A percentile compares a stretch with the other conserved stretches of the same genome.
phyloP scores from a whole-genome alignment of 176 grass and related monocot genomes.

The Hordeum marinum region DNA sequence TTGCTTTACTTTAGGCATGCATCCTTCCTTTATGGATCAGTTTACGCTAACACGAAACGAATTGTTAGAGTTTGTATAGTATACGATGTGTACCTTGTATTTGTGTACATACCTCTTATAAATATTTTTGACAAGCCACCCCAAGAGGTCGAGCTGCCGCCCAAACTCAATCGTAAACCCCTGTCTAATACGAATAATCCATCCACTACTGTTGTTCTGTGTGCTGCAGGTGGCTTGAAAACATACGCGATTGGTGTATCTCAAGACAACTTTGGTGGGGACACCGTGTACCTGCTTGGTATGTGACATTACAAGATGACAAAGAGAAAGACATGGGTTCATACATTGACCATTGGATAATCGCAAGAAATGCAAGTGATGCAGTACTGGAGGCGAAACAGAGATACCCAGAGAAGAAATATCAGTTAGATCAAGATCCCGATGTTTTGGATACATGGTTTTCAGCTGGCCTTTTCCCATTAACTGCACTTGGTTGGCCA shows the following conservation, averaged over 20 bases:
- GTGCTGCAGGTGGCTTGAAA: constrained; percentile 72
- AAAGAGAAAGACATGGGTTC: constrained; percentile 59
- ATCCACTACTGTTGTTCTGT: constrained; percentile 1
- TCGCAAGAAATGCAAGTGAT: constrained; percentile 67
- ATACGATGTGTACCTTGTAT: too few relatives aligned
- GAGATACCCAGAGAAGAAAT: constrained; percentile 58
- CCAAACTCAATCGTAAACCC: too few relatives aligned
- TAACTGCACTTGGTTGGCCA: constrained; percentile 84
- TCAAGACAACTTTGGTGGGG: constrained; percentile 99
- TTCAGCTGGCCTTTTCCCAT: constrained; percentile 82
- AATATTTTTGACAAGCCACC: too few relatives aligned
- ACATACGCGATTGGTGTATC: constrained; percentile 93
- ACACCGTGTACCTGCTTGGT: constrained; percentile 86
- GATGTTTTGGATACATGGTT: constrained; percentile 98
- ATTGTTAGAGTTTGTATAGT: too few relatives aligned
- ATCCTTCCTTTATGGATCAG: not conserved
- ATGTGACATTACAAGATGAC: constrained; percentile 75
- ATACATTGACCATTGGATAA: constrained; percentile 71
- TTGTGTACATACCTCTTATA: too few relatives aligned
- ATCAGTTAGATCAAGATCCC: constrained; percentile 67
- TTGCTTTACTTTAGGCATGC: not conserved
- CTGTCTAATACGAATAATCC: too few relatives aligned
- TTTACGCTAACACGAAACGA: not conserved
- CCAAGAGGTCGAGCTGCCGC: too few relatives aligned
- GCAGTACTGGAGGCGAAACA: constrained; percentile 54